Base-by-base conservation (phyloP, 2,329 filamentous ascomycete species). In the Paradendryphiella salina region DNA sequence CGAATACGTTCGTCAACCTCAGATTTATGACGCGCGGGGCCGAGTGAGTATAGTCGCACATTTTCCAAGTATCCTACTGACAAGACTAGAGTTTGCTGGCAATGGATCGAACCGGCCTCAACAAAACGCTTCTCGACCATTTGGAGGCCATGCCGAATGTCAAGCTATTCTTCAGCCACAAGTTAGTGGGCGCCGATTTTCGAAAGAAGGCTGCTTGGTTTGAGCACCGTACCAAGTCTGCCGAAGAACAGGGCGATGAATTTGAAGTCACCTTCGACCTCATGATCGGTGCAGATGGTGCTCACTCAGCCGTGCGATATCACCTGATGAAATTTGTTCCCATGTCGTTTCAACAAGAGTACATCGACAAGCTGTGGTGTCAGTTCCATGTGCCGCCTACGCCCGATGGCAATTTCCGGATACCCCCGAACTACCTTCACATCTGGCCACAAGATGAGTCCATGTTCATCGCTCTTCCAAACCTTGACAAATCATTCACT, bases 381-480 rank as follows among this genome's bases (percentile, higher is more conserved):
- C 94, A 99, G 69, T 97, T 99, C 69, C 85, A 85, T 41, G 90
- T 99, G 54, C 78, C 82, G 15, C 80, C 89, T 1, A 58, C 73
- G 2, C 52, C 70, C 8, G 60, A 69, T 0, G 78, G 79, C 17
- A 76, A 80, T 37, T 97, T 95, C 69, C 80, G 81, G 39, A 94
- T 97, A 61, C 94, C 90, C 0, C 90, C 91, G 1, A 89, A 96
- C 64, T 92, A 97, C 70, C 80, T 99, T 1, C 94, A 99, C 73
- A 99, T 99, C 69, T 99, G 94, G 94, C 94, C 94, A 0, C 91
- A 89, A 26, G 86, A 86, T 63, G 85, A 92, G 34, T 93, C 94
- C 66, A 97, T 99, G 95, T 99, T 99, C 75, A 99, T 99, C 67
- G 95, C 94, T 14, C 92, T 99, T 35, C 93, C 94, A 0, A 80